Evolutionary conservation across 2,329 filamentous ascomycete genomes (phyloP), one percentile per base, ranked within the genome.

Genomic region (Hypoxylon sp.): DNA sequence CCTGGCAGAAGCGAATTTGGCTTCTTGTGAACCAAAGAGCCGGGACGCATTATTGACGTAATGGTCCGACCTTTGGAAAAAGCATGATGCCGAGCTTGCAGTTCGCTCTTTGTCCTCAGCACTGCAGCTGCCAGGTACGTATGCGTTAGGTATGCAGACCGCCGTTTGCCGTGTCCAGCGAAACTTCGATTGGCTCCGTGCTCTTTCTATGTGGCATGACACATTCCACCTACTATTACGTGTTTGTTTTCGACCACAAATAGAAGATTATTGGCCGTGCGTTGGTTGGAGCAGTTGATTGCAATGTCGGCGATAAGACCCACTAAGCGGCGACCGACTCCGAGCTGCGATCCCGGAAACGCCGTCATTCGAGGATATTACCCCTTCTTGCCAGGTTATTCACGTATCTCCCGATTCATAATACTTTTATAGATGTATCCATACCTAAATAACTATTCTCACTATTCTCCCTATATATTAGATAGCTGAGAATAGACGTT

Each of bases 301-400:
- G 6, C 11, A 55, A 61, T 27, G 22, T 68, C 65, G 65, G 65
- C 31, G 60, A 60, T 64, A 68, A 59, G 54, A 49, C 31, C 59
- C 46, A 51, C 60, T 20, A 30, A 2, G 7, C 65, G 55, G 65
- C 44, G 55, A 61, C 65, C 65, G 58, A 64, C n/a, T 35, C 65
- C 31, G 65, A 50, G 49, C 33, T 35, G n/a, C 49, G 20, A 22
- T 33, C 50, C 56, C 55, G 50, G 53, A 42, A 48, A 13, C 27
- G 57, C 58, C 46, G 48, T 57, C 20, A 2, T 20, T 59, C 22
- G 17, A 42, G 6, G 20, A 27, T 17, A 25, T 42, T 40, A 22
- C 22, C 35, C 20, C 20, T 20, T 33, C 20, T 30, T 17, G 6
- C 37, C 20, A 20, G 2, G 11, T 54, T 22, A 25, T 17, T 46